phyloP scores from a whole-genome alignment of 495 filamentous ascomycete species.

The Tuber umbilicatum region DNA sequence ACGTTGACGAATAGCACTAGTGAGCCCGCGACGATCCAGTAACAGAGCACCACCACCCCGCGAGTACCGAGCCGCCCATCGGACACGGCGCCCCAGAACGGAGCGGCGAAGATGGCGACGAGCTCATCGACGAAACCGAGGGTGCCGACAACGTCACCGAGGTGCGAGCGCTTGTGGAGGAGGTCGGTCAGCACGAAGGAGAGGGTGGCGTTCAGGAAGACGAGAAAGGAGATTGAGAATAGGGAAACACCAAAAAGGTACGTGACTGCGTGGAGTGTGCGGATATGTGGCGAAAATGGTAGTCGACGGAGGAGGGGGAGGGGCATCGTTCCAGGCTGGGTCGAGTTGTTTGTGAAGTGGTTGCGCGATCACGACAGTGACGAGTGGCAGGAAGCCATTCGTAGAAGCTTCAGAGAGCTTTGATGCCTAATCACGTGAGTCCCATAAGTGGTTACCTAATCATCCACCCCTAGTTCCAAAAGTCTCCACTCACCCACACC shows the following conservation, averaged over 20 bases:
- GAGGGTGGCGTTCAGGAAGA: conserved; percentile 90
- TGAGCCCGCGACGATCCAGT: conserved; percentile 66
- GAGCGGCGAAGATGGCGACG: conserved; percentile 82
- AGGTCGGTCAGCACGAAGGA: conserved; percentile 93
- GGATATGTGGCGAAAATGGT: conserved; percentile 55
- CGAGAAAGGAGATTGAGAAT: conserved; percentile 93
- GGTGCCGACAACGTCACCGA: conserved; percentile 87
- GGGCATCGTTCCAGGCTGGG: conserved; percentile 34
- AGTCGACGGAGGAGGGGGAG: conserved; percentile 47
- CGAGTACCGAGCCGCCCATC: conserved; percentile 74
- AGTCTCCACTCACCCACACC: not conserved
- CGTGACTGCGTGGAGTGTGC: conserved; percentile 64
- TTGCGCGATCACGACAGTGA: not conserved
- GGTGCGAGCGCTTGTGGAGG: conserved; percentile 60
- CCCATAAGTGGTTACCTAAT: not conserved
- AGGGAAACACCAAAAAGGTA: conserved; percentile 87
- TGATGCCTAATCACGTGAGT: not conserved
- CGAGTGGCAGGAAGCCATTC: not conserved
- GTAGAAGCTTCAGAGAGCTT: too few species aligned
- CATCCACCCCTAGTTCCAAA: not conserved
- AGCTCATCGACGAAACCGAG: conserved; percentile 94
- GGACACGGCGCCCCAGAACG: conserved; percentile 83
- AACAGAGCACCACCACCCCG: conserved; percentile 70
- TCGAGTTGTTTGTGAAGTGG: conserved; percentile 1
- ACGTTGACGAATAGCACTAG: conserved; percentile 78